A percentile compares a stretch with the other conserved stretches of the same genome.
Evolutionary conservation across 2,329 filamentous ascomycete genomes (phyloP).

Genomic region (Xylaria sp.): DNA sequence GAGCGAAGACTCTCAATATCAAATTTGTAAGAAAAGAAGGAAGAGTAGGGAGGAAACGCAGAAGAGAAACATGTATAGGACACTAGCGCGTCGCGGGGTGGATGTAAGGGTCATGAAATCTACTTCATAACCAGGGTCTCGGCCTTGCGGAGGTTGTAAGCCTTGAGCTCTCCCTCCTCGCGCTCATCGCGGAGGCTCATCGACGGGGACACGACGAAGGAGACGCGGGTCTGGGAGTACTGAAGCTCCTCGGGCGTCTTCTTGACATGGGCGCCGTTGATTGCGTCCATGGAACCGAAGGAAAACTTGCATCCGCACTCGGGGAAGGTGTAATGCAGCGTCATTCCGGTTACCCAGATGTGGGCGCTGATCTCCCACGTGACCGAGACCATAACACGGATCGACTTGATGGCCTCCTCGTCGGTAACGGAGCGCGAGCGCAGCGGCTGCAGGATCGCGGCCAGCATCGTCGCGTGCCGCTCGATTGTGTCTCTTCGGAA

Average conservation of each 20-base stretch:
- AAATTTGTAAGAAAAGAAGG: too few relatives aligned
- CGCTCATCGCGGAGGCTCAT: slow-evolving; percentile 35
- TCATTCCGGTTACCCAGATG: slow-evolving; percentile 37
- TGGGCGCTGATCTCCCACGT: slow-evolving; percentile 34
- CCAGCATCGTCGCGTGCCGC: slow-evolving; percentile 28
- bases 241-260: slow-evolving; percentile 27
- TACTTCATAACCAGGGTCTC: slow-evolving; percentile 39
- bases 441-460: slow-evolving; percentile 32
- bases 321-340: slow-evolving; percentile 37
- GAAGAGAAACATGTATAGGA: neutral
- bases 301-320: slow-evolving; percentile 33
- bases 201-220: slow-evolving; percentile 33
- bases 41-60: too few relatives aligned
- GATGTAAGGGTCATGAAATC: neutral
- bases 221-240: slow-evolving; percentile 31
- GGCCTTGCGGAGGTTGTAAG: slow-evolving; percentile 32
- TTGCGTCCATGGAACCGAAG: slow-evolving; percentile 31
- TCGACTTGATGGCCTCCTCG: slow-evolving; percentile 18
- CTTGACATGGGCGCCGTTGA: slow-evolving; percentile 28
- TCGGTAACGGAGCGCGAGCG: slow-evolving; percentile 20
- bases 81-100: neutral
- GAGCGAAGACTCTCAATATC: neutral
- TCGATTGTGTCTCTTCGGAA: slow-evolving; percentile 29
- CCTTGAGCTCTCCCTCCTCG: slow-evolving; percentile 21
- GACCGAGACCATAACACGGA: slow-evolving; percentile 30